Conservation (phyloP, 2,329 filamentous ascomycete species). For the Colletotrichum musicola region DNA sequence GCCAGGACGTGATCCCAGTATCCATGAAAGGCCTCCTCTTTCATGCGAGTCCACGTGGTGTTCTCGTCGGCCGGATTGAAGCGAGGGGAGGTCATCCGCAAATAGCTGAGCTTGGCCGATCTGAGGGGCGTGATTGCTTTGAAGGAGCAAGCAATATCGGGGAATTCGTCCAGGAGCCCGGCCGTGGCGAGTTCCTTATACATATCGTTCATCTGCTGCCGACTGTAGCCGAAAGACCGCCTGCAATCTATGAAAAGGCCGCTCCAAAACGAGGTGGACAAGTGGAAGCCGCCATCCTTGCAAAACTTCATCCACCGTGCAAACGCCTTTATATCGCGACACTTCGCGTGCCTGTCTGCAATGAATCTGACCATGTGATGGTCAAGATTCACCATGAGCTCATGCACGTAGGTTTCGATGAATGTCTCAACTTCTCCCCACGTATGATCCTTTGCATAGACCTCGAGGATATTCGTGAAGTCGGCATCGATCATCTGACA, state of each 20-base stretch:
- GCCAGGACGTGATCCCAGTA: conserved; percentile 49
- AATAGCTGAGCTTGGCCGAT: not conserved
- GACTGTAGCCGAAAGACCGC: conserved; percentile 53
- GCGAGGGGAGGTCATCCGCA: conserved; percentile 25
- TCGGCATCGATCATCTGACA: too few species aligned
- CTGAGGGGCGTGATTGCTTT: not conserved
- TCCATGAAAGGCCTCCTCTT: conserved; percentile 49
- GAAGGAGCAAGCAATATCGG: conserved; percentile 34
- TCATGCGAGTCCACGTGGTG: conserved; percentile 56
- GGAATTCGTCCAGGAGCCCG: conserved; percentile 43
- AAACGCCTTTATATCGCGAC: conserved; percentile 54
- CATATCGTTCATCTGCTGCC: conserved; percentile 50
- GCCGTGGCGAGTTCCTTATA: conserved; percentile 45
- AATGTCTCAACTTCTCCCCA: conserved; percentile 56
- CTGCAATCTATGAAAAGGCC: conserved; percentile 54
- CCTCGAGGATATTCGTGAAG: conserved; percentile 55
- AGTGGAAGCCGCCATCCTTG: conserved; percentile 49
- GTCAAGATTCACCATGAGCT: conserved; percentile 51
- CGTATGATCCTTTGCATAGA: conserved; percentile 54
- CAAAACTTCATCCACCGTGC: conserved; percentile 57
- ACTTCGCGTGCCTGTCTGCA: conserved; percentile 56
- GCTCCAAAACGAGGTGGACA: conserved; percentile 54
- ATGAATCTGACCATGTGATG: conserved; percentile 55
- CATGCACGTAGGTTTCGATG: conserved; percentile 50
- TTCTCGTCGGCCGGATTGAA: conserved; percentile 45